phyloP scores from a whole-genome alignment of 352 stramenopile species.

The Phytophthora rubi region DNA sequence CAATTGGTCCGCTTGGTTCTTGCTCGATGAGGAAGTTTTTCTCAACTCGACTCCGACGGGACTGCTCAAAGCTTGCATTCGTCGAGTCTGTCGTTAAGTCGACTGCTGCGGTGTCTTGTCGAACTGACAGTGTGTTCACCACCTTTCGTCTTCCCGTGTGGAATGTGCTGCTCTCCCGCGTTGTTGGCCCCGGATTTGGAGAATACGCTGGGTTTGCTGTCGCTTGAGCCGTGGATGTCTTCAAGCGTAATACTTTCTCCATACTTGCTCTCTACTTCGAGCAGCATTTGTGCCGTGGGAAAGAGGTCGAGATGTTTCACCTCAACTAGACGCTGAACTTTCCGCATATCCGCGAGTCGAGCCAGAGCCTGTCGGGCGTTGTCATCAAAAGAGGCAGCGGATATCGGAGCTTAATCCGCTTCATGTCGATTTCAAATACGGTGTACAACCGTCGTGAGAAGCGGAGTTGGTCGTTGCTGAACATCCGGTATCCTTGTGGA shows the following conservation, averaged over 20 bases:
- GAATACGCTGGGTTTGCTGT: constrained; percentile 6
- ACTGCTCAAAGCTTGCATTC: constrained; percentile 72
- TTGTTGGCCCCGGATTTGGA: constrained; percentile 19
- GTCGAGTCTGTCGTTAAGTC: constrained; percentile 78
- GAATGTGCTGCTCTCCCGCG: background rate
- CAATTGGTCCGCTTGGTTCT: constrained; percentile 36
- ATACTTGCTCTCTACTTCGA: constrained; percentile 92
- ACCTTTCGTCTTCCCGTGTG: constrained; percentile 10
- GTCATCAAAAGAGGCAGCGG: constrained; percentile 73
- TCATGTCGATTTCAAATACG: constrained; percentile 87
- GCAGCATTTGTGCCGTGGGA: constrained; percentile 73
- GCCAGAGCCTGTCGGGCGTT: constrained; percentile 78
- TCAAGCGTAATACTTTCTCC: constrained; percentile 90
- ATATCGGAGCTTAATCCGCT: constrained; percentile 89
- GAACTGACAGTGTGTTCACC: constrained; percentile 2
- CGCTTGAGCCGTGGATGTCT: constrained; percentile 77
- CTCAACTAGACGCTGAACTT: constrained; percentile 56
- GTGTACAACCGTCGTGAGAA: constrained; percentile 89
- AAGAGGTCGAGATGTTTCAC: constrained; percentile 77
- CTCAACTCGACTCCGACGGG: constrained; percentile 45
- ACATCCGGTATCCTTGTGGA: constrained; percentile 56
- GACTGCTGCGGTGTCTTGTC: constrained; percentile 17
- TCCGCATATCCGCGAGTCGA: constrained; percentile 70
- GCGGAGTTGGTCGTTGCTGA: constrained; percentile 70
- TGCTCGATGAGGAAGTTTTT: constrained; percentile 72